phyloP scores from a whole-genome alignment of 495 filamentous ascomycete genomes.

The Neurospora sp. region DNA sequence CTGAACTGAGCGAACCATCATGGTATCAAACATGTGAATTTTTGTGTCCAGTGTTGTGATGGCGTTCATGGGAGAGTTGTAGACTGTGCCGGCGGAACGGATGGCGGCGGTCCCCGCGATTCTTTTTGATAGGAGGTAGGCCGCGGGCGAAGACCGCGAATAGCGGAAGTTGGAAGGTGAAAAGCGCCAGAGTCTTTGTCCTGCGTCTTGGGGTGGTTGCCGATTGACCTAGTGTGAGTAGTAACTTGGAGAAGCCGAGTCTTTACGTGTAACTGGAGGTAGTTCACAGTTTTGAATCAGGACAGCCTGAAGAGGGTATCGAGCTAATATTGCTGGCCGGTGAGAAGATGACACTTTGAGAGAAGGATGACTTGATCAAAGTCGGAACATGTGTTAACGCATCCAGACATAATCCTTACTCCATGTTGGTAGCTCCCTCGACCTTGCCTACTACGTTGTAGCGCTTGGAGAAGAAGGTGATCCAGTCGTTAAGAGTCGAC shows the following conservation, averaged over 20 bases:
- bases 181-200: neutral
- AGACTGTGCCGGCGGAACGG: neutral
- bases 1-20: neutral
- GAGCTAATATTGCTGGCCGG: neutral
- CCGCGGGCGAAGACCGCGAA: too few relatives aligned
- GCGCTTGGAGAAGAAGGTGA: constrained; percentile 87
- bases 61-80: neutral
- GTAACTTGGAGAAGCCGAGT: neutral
- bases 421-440: constrained; percentile 44
- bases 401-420: constrained; percentile 7
- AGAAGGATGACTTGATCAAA: neutral
- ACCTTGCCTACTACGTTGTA: constrained; percentile 89
- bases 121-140: too few relatives aligned
- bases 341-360: neutral
- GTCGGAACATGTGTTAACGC: neutral
- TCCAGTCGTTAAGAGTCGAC: constrained; percentile 78
- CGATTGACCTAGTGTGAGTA: neutral
- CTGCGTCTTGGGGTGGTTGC: neutral
- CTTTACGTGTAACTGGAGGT: neutral
- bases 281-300: neutral
- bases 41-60: neutral
- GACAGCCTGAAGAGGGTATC: neutral
- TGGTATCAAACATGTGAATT: neutral
- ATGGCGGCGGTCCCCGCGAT: neutral
- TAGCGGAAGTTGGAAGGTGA: too few relatives aligned